These are phyloP conservation scores for Keithomyces neogunnii DNA, from an alignment of 2,329 filamentous ascomycete genomes.

Conservation along the genomic window DNA sequence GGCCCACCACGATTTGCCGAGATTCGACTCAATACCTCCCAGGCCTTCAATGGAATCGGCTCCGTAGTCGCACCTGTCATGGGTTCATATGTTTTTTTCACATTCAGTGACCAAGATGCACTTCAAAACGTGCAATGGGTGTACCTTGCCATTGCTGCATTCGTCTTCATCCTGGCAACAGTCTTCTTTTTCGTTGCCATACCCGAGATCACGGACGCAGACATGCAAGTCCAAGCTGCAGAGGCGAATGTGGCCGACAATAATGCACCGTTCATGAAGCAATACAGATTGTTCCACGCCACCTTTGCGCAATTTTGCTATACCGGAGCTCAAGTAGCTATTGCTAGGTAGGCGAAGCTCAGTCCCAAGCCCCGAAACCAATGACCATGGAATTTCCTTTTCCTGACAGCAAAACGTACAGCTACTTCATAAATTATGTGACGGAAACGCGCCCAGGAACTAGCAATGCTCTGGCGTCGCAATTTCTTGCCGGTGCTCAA, in stretches of 20 bases:
- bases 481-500: slow-evolving; percentile 67
- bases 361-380: too few relatives aligned
- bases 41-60: slow-evolving; percentile 70
- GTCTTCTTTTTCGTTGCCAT: slow-evolving; percentile 61
- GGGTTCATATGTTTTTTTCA: slow-evolving; percentile 67
- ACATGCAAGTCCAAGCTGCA: slow-evolving; percentile 54
- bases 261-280: slow-evolving; percentile 57
- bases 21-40: slow-evolving; percentile 66
- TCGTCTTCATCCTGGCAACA: slow-evolving; percentile 57
- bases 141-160: slow-evolving; percentile 63
- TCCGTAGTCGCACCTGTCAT: slow-evolving; percentile 65
- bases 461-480: slow-evolving; percentile 43
- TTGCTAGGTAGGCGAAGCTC: slow-evolving; percentile 31
- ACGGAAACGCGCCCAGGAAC: slow-evolving; percentile 49
- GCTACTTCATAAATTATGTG: slow-evolving; percentile 69
- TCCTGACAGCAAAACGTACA: slow-evolving; percentile 6
- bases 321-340: slow-evolving; percentile 60
- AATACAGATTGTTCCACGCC: slow-evolving; percentile 69
- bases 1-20: slow-evolving; percentile 62
- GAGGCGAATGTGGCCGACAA: slow-evolving; percentile 42
- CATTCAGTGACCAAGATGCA: slow-evolving; percentile 44
- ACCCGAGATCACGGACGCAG: slow-evolving; percentile 59
- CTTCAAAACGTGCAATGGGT: slow-evolving; percentile 68
- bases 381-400: not conserved
- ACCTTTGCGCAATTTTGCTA: slow-evolving; percentile 73